These are phyloP conservation scores for Stemphylium beticola DNA, from an alignment of 2,329 filamentous ascomycete species.

Conservation along the genomic window DNA sequence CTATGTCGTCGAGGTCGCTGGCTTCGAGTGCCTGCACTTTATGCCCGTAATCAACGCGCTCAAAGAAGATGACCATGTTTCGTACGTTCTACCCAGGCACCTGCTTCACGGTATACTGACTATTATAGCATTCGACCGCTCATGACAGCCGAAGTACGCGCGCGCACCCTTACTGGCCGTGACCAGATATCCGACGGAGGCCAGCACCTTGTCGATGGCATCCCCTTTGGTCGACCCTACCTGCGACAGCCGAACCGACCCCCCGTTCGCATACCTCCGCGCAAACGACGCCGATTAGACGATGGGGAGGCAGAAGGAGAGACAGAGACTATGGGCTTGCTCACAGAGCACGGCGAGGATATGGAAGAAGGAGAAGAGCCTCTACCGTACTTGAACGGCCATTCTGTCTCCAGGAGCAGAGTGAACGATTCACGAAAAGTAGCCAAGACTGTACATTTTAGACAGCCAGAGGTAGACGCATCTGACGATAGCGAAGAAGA, in stretches of 20 bases:
- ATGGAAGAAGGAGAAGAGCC: not conserved
- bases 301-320: constrained; percentile 35
- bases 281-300: constrained; percentile 64
- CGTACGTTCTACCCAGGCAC: constrained; percentile 59
- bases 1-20: constrained; percentile 79
- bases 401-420: not conserved
- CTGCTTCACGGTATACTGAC: constrained; percentile 4
- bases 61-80: constrained; percentile 82
- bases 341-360: constrained; percentile 16
- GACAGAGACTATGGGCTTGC: constrained; percentile 15
- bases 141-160: constrained; percentile 73
- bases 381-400: not conserved
- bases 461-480: constrained; percentile 16
- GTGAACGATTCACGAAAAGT: not conserved
- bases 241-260: constrained; percentile 69
- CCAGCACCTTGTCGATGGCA: constrained; percentile 81
- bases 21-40: constrained; percentile 89
- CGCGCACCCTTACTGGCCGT: constrained; percentile 75
- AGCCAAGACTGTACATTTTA: constrained; percentile 35
- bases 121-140: constrained; percentile 75
- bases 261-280: constrained; percentile 71
- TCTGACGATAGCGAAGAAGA: constrained; percentile 24
- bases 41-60: constrained; percentile 72
- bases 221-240: constrained; percentile 79
- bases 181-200: constrained; percentile 82